phyloP scores from a whole-genome alignment of 176 grass and related monocot species.

The Avena eriantha region DNA sequence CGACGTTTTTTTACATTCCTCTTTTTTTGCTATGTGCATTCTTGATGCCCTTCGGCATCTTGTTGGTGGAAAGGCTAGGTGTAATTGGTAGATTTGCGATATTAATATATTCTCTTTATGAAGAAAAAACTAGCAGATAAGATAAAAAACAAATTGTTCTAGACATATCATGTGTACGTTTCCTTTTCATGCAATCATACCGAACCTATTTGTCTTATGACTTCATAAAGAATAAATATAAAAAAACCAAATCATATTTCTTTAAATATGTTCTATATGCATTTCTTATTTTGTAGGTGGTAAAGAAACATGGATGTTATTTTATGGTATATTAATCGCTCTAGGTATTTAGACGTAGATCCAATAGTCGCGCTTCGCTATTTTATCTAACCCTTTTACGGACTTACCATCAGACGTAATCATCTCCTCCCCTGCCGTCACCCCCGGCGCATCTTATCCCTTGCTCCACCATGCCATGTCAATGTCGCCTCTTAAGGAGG shows the following conservation, averaged over 20 bases:
- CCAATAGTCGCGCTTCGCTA: neutral
- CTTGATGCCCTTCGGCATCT: too few relatives aligned
- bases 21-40: too few relatives aligned
- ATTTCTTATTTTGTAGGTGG: neutral
- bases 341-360: neutral
- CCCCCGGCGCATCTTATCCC: neutral
- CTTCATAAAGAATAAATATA: neutral
- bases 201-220: neutral
- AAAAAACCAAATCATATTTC: neutral
- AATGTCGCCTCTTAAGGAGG: neutral
- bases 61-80: too few relatives aligned
- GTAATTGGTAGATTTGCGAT: too few relatives aligned
- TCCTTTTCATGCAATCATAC: neutral
- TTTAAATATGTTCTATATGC: neutral
- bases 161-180: neutral
- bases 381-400: neutral
- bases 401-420: neutral
- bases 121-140: neutral
- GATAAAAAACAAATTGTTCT: neutral
- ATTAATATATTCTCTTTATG: too few relatives aligned
- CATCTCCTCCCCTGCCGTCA: neutral
- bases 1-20: too few relatives aligned
- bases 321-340: neutral
- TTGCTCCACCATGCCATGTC: neutral
- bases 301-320: neutral